Base-by-base conservation (phyloP, 2,329 filamentous ascomycete genomes). In the Penicillium brevicompactum region DNA sequence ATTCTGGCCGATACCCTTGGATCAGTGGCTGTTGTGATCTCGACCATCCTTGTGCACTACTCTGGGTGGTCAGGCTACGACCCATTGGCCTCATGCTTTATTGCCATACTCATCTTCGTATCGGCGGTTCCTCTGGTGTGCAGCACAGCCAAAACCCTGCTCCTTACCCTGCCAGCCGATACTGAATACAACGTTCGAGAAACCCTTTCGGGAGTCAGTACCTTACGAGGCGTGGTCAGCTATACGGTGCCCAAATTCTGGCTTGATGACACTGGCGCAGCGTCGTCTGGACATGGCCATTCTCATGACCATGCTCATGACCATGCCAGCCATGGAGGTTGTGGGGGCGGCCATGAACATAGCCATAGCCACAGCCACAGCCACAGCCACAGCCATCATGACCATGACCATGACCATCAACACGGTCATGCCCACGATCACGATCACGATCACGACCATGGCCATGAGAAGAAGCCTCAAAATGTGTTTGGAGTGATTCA, bases 11-110 rank as follows among this genome's bases (percentile, higher is more conserved):
- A 99, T 71, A 96, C 94, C 0, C 86, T 97, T 30, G 94, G 94
- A 24, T 97, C 92, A 51, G 89, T 92, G 1, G 94, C 94, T 1
- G 94, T 99, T 46, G 96, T 99, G 58, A 85, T 92, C 32, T 97
- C 92, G 7, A 99, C 94, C 0, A 78, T 91, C 0, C 80, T 97
- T 21, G 96, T 95, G 0, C 88, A 95, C 69, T 87, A 91, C 66
- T 89, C 90, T 69, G 89, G 90, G 14, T 97, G 93, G 92, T 84
- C 91, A 6, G 91, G 93, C 22, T 99, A 93, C 86, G 94, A 99
- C 71, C 94, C 94, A 2, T 76, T 97, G 18, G 94, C 94, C 0
- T 97, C 93, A 0, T 95, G 92, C 72, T 82, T 97, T 56, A 99
- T 99, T 63, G 93, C 94, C 0, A 82, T 94, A 24, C 82, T 99